Conservation (phyloP, 345 rosid genomes). For the Reutealis trisperma region DNA sequence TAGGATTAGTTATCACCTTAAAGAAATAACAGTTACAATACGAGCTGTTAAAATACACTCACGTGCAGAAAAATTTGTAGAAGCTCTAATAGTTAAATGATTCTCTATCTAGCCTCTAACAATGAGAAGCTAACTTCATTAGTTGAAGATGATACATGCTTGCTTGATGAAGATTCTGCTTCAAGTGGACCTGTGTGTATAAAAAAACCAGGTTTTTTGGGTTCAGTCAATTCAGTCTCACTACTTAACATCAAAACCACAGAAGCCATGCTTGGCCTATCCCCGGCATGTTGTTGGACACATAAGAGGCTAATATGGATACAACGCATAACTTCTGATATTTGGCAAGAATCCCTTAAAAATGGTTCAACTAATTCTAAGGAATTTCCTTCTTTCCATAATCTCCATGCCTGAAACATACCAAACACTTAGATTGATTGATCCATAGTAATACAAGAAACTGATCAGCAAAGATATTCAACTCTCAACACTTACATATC, state of each 20-base stretch:
- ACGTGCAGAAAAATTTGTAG: too few species aligned
- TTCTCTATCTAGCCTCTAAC: constrained; percentile 1
- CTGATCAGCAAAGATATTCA: too few species aligned
- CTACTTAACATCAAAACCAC: constrained; percentile 40
- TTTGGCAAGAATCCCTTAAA: background rate
- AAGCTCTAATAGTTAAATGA: too few species aligned
- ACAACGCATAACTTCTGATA: constrained; percentile 19
- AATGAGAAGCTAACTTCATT: constrained; percentile 4
- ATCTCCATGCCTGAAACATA: constrained; percentile 32
- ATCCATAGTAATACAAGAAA: too few species aligned
- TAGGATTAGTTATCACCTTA: too few species aligned
- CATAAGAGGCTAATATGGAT: constrained; percentile 37
- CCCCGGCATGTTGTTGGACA: constrained; percentile 35
- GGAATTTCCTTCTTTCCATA: constrained; percentile 28
- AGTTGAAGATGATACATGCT: background rate
- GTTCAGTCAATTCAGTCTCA: constrained; percentile 28
- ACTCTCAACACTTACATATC: constrained; percentile 13
- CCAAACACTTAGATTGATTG: too few species aligned
- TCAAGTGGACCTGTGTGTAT: background rate
- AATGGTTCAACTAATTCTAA: constrained; percentile 26
- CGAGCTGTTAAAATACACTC: too few species aligned
- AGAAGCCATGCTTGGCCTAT: constrained; percentile 42
- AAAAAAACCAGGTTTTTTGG: constrained; percentile 34
- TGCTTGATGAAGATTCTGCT: background rate
- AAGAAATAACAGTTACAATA: too few species aligned